These are phyloP conservation scores for Nematocida ironsii DNA, from an alignment of 371 early-diverging fungal genomes.

Conservation along the genomic window DNA sequence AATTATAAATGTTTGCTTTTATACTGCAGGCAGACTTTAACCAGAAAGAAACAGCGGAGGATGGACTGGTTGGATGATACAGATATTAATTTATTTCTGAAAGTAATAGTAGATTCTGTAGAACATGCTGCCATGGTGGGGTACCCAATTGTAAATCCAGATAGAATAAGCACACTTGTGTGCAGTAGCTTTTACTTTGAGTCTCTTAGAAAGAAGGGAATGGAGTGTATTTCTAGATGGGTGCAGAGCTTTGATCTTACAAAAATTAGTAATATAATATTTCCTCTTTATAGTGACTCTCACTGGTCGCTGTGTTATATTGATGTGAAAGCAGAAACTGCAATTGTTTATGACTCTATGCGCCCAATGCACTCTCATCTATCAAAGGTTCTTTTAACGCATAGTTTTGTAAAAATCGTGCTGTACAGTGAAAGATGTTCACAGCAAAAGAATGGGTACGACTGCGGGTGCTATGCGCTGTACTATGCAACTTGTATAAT, in stretches of 20 bases:
- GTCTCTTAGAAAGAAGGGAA: constrained; percentile 11
- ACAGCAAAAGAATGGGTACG: constrained; percentile 39
- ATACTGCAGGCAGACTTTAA: background rate
- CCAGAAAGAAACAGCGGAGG: too few species aligned
- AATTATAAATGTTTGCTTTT: background rate
- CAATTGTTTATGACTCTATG: constrained; percentile 36
- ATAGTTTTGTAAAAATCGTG: constrained; percentile 3
- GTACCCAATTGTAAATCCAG: background rate
- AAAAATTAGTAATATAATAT: constrained; percentile 10
- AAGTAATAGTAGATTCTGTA: background rate
- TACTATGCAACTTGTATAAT: constrained; percentile 45
- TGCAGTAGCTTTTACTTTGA: constrained; percentile 55
- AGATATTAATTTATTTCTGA: constrained; percentile 14
- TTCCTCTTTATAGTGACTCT: constrained; percentile 31
- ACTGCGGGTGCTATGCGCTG: constrained; percentile 48
- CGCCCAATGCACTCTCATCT: constrained; percentile 12
- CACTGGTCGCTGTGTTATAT: constrained; percentile 53
- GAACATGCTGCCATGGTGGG: constrained; percentile 28
- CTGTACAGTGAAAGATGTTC: constrained; percentile 12
- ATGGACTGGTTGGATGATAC: constrained; percentile 41
- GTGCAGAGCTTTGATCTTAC: background rate
- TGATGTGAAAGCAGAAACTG: background rate
- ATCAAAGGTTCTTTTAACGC: constrained; percentile 15
- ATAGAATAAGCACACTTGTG: constrained; percentile 7
- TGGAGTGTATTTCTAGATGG: constrained; percentile 36